Conservation (phyloP, 768 basidiomycete species). For the Termitomyces sp. region DNA sequence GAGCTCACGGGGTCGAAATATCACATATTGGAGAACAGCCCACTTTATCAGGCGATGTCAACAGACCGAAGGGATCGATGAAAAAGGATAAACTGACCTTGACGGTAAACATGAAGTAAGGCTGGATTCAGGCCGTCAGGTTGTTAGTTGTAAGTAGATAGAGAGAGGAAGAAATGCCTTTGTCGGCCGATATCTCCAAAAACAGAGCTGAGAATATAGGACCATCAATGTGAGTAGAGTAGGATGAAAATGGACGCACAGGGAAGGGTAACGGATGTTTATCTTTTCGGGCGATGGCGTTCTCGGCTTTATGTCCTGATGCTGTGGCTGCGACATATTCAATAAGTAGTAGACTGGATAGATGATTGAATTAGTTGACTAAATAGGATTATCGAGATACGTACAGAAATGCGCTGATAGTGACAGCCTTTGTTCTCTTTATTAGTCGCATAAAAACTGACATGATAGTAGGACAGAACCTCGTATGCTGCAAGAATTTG, state of each 20-base stretch:
- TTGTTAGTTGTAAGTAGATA: neutral
- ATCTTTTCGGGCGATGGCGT: slow-evolving; percentile 74
- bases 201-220: slow-evolving; percentile 56
- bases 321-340: slow-evolving; percentile 79
- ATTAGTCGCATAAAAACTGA: neutral
- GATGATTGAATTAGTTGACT: neutral
- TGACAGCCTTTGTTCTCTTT: slow-evolving; percentile 53
- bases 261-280: slow-evolving; percentile 70
- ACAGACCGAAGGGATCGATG: neutral
- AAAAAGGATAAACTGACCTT: slow-evolving; percentile 40
- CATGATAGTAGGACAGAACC: slow-evolving; percentile 26
- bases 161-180: slow-evolving; percentile 40
- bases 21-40: slow-evolving; percentile 85
- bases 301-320: slow-evolving; percentile 52
- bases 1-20: slow-evolving; percentile 48
- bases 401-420: slow-evolving; percentile 81
- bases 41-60: slow-evolving; percentile 40
- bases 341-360: slow-evolving; percentile 63
- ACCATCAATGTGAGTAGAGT: neutral
- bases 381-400: slow-evolving; percentile 18
- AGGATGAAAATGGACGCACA: slow-evolving; percentile 18
- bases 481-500: slow-evolving; percentile 49
- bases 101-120: slow-evolving; percentile 87
- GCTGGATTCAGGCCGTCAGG: slow-evolving; percentile 26
- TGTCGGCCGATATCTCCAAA: slow-evolving; percentile 75